These are phyloP conservation scores for Phytopythium litorale DNA, from an alignment of 352 stramenopile genomes.

Conservation along the genomic window DNA sequence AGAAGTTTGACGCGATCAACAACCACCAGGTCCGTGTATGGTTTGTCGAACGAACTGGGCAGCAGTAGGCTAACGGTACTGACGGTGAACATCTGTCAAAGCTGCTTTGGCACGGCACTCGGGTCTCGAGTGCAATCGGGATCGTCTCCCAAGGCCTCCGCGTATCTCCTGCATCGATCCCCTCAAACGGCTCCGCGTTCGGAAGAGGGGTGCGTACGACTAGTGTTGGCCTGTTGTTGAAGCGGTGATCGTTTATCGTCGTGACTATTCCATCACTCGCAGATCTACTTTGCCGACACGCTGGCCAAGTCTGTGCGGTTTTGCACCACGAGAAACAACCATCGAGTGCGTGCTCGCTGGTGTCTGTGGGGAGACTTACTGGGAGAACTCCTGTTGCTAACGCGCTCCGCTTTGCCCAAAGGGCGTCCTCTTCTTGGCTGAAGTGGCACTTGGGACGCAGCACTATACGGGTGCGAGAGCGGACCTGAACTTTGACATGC, in stretches of 20 bases:
- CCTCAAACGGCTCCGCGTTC: conserved; percentile 63
- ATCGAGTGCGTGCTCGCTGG: neutral
- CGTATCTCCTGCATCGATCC: conserved; percentile 63
- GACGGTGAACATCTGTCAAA: neutral
- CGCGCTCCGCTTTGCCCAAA: neutral
- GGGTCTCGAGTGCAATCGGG: conserved; percentile 55
- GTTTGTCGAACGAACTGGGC: neutral
- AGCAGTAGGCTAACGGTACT: neutral
- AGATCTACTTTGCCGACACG: conserved; percentile 73
- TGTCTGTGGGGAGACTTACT: neutral
- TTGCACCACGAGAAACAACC: conserved; percentile 22
- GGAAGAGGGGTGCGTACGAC: conserved; percentile 51
- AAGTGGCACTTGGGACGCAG: conserved; percentile 33
- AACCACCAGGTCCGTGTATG: conserved; percentile 45
- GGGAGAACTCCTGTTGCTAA: neutral
- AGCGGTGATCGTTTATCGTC: neutral
- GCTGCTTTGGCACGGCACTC: conserved; percentile 61
- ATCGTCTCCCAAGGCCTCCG: conserved; percentile 67
- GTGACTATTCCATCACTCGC: neutral
- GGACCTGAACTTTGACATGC: conserved; percentile 21
- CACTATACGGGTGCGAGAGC: conserved; percentile 12
- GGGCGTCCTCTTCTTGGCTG: conserved; percentile 29
- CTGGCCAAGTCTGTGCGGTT: conserved; percentile 53
- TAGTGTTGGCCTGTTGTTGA: neutral
- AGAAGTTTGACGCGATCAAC: conserved; percentile 31